These are phyloP conservation scores for Trifolium dubium DNA, from an alignment of 306 rosid genomes.

Conservation along the genomic window DNA sequence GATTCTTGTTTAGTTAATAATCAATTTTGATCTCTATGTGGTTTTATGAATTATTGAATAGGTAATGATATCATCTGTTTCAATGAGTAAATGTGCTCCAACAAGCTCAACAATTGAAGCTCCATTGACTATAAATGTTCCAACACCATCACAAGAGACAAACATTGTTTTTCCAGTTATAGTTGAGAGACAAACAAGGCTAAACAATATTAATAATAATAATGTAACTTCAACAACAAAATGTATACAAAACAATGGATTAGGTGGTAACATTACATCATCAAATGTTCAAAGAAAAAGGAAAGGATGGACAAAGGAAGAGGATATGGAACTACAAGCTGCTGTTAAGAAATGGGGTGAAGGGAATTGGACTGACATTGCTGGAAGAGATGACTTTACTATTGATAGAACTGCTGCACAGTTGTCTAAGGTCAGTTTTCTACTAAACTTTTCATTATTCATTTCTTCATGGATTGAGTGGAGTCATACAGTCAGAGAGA, in stretches of 20 bases:
- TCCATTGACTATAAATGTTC: conserved; percentile 65
- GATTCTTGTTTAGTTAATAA: too few relatives aligned
- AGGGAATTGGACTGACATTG: conserved; percentile 75
- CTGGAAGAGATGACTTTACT: conserved; percentile 56
- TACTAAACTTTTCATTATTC: not conserved
- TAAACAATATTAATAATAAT: conserved; percentile 19
- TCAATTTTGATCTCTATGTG: not conserved
- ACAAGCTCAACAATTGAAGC: conserved; percentile 63
- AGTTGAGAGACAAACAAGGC: conserved; percentile 58
- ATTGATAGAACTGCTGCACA: conserved; percentile 62
- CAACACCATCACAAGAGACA: conserved; percentile 53
- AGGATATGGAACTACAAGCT: conserved; percentile 63
- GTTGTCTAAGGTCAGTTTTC: conserved; percentile 67
- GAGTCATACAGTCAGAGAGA: too few relatives aligned
- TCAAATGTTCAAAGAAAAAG: conserved; percentile 56
- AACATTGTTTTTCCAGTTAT: conserved; percentile 64
- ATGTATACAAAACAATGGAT: conserved; percentile 40
- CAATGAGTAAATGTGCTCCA: conserved; percentile 50
- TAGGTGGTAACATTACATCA: conserved; percentile 4
- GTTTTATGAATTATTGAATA: conserved; percentile 38
- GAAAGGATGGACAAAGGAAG: conserved; percentile 75
- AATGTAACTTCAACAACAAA: conserved; percentile 36
- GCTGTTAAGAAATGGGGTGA: conserved; percentile 73
- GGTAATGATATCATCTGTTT: conserved; percentile 64
- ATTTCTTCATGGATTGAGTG: too few relatives aligned